phyloP scores from a whole-genome alignment of 805 yeast genomes.

The Yamadazyma akitaensis region DNA sequence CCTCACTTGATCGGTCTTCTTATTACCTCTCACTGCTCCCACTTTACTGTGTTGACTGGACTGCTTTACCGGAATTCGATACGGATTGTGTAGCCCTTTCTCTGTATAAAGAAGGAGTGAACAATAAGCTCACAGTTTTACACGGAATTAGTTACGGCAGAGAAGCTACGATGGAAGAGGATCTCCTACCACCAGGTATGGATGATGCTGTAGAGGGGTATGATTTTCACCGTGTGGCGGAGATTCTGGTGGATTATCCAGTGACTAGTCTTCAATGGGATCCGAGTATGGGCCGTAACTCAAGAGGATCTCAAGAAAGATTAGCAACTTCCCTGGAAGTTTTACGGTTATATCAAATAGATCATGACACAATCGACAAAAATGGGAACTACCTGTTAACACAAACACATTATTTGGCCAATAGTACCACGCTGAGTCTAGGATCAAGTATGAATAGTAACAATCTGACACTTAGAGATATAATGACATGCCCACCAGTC shows the following conservation, averaged over 20 bases:
- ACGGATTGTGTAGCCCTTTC: conserved; percentile 58
- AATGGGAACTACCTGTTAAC: conserved; percentile 35
- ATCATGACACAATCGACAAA: conserved; percentile 41
- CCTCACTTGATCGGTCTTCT: conserved; percentile 17
- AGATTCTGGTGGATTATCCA: conserved; percentile 59
- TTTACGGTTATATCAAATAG: conserved; percentile 59
- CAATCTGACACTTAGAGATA: conserved; percentile 20
- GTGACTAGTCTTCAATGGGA: conserved; percentile 76
- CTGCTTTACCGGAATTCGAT: conserved; percentile 20
- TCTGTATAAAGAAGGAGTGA: conserved; percentile 76
- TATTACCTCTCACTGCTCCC: conserved; percentile 29
- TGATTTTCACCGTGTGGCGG: conserved; percentile 48
- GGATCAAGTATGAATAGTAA: conserved; percentile 8
- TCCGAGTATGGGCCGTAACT: conserved; percentile 38
- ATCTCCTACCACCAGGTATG: background rate
- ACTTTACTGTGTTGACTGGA: conserved; percentile 37
- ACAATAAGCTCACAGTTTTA: conserved; percentile 58
- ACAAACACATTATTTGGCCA: conserved; percentile 40
- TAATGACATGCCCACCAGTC: conserved; percentile 72
- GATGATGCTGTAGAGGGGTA: conserved; percentile 25
- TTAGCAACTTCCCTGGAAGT: conserved; percentile 73
- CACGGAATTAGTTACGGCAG: conserved; percentile 28
- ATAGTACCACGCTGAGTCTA: conserved; percentile 25
- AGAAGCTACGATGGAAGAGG: conserved; percentile 21
- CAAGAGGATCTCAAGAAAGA: conserved; percentile 30